These are phyloP conservation scores for Fusarium sp. DNA, from an alignment of 2,329 filamentous ascomycete species.

Conservation along the genomic window DNA sequence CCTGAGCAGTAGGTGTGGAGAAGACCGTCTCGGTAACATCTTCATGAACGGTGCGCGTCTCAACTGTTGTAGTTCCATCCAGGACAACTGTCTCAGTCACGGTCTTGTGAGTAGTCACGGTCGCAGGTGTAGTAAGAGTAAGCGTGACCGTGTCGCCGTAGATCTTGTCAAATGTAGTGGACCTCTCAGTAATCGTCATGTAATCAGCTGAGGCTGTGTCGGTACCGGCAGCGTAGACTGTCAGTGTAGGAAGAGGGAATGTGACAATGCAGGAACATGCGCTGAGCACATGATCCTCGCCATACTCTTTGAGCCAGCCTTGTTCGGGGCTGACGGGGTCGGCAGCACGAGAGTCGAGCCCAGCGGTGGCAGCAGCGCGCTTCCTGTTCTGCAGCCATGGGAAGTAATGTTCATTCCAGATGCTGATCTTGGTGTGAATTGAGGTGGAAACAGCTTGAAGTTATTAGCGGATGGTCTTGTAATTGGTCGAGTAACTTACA, in stretches of 20 bases:
- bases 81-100: constrained; percentile 6
- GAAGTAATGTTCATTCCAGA: constrained; percentile 13
- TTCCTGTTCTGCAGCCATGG: constrained; percentile 17
- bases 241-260: constrained; percentile 17
- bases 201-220: neutral
- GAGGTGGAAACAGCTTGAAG: neutral
- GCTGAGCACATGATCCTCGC: constrained; percentile 14
- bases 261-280: constrained; percentile 25
- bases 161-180: constrained; percentile 10
- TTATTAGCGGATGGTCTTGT: neutral
- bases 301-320: constrained; percentile 14
- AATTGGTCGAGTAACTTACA: neutral
- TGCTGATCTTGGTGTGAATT: neutral
- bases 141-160: constrained; percentile 12
- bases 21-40: constrained; percentile 16
- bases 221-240: neutral
- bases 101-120: constrained; percentile 3
- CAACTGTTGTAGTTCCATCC: constrained; percentile 1
- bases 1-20: constrained; percentile 6
- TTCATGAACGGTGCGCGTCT: constrained; percentile 4
- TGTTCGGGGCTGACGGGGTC: constrained; percentile 3
- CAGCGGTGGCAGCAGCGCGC: constrained; percentile 1
- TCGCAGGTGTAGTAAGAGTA: neutral
- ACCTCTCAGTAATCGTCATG: constrained; percentile 1
- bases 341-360: neutral